phyloP scores from a whole-genome alignment of 306 rosid species.

The Pterocarpus santalinus region DNA sequence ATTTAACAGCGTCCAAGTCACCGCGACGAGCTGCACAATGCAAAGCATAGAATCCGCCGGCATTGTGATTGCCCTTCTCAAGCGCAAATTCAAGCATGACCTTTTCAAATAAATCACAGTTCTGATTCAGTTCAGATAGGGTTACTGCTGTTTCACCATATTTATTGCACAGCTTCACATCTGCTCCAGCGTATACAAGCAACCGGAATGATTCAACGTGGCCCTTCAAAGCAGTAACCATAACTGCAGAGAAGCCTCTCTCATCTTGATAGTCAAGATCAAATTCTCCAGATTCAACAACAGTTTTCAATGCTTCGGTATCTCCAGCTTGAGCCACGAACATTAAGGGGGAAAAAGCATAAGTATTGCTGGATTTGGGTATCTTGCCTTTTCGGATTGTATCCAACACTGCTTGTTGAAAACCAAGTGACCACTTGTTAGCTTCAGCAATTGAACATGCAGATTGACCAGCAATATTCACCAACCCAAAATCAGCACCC shows the following conservation, averaged over 20 bases:
- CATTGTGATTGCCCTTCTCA: slow-evolving; percentile 74
- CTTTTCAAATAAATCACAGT: slow-evolving; percentile 77
- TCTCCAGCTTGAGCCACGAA: slow-evolving; percentile 79
- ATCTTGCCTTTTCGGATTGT: slow-evolving; percentile 60
- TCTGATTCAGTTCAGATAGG: slow-evolving; percentile 63
- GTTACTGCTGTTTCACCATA: slow-evolving; percentile 81
- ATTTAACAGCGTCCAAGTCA: slow-evolving; percentile 73
- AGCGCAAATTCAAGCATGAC: slow-evolving; percentile 91
- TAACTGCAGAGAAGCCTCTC: slow-evolving; percentile 78
- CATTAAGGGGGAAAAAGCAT: slow-evolving; percentile 69
- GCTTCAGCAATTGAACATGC: slow-evolving; percentile 72
- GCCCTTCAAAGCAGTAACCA: slow-evolving; percentile 80
- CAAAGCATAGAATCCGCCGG: slow-evolving; percentile 85
- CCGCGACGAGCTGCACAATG: slow-evolving; percentile 93
- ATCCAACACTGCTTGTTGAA: slow-evolving; percentile 64
- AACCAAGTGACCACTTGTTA: slow-evolving; percentile 74
- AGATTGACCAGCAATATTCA: slow-evolving; percentile 70
- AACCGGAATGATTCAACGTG: slow-evolving; percentile 79
- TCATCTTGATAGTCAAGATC: slow-evolving; percentile 79
- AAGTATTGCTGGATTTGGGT: slow-evolving; percentile 69
- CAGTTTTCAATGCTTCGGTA: slow-evolving; percentile 71
- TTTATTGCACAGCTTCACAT: slow-evolving; percentile 75
- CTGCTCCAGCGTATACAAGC: slow-evolving; percentile 90
- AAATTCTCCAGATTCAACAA: slow-evolving; percentile 64
- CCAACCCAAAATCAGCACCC: slow-evolving; percentile 84